phyloP scores from a whole-genome alignment of 768 basidiomycete species.

The Boletus subcaerulescens region DNA sequence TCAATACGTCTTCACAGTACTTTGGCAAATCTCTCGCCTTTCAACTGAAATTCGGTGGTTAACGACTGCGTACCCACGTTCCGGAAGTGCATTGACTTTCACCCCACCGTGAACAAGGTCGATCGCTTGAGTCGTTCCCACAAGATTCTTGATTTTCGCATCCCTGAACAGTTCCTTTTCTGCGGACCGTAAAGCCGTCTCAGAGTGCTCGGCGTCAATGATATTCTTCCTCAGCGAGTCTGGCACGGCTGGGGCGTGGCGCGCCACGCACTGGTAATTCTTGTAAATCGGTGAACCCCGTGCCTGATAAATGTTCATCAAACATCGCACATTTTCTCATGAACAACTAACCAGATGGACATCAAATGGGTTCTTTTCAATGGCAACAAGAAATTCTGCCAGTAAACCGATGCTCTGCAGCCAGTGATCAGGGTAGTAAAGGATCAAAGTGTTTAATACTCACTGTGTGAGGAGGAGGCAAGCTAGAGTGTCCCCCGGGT shows the following conservation, averaged over 20 bases:
- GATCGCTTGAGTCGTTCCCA: conserved; percentile 75
- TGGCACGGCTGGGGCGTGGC: conserved; percentile 56
- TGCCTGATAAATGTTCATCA: conserved; percentile 32
- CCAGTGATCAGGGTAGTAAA: conserved; percentile 8
- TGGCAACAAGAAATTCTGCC: conserved; percentile 60
- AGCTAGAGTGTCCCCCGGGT: conserved; percentile 81
- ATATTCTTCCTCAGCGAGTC: conserved; percentile 46
- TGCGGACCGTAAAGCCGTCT: conserved; percentile 50
- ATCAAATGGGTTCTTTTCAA: conserved; percentile 63
- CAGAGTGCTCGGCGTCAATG: conserved; percentile 43
- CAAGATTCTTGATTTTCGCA: conserved; percentile 41
- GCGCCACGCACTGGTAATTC: conserved; percentile 63
- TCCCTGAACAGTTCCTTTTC: conserved; percentile 46
- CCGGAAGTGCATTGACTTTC: conserved; percentile 79
- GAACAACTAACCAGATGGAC: conserved; percentile 43
- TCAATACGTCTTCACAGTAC: background rate
- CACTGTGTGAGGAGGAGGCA: conserved; percentile 81
- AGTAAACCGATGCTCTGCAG: conserved; percentile 80
- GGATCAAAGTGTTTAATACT: conserved; percentile 8
- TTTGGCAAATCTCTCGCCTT: conserved; percentile 37
- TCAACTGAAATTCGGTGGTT: conserved; percentile 69
- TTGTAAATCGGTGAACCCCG: conserved; percentile 57
- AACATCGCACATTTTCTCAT: background rate
- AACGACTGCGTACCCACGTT: conserved; percentile 63
- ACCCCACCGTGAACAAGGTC: conserved; percentile 68